phyloP scores from a whole-genome alignment of 106 monocot species.

The Dioscorea zingiberensis region DNA sequence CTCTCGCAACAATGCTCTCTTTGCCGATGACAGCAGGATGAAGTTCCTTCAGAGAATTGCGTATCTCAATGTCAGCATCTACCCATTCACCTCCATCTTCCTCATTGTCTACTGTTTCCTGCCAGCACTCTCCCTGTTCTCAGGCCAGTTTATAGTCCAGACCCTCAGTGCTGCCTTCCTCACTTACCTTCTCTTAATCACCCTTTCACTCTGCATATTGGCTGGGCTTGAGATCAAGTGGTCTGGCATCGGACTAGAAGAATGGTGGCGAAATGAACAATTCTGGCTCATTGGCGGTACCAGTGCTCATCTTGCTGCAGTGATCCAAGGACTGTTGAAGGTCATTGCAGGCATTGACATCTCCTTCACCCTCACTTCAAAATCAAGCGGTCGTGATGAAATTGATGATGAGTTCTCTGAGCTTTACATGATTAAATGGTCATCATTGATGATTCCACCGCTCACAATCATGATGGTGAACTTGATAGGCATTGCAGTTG shows the following conservation, averaged over 20 bases:
- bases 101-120: slow-evolving; percentile 7
- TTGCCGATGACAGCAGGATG: background rate
- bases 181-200: background rate
- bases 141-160: slow-evolving; percentile 3
- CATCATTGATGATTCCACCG: background rate
- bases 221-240: background rate
- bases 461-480: slow-evolving; percentile 6
- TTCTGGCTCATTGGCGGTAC: slow-evolving; percentile 4
- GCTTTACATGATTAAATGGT: slow-evolving; percentile 3
- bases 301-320: slow-evolving; percentile 2
- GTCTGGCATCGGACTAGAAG: background rate
- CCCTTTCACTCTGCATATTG: background rate
- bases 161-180: background rate
- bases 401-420: background rate
- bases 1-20: slow-evolving; percentile 5
- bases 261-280: slow-evolving; percentile 8
- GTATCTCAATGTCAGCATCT: slow-evolving; percentile 4
- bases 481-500: background rate
- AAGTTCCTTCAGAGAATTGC: background rate
- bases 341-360: slow-evolving; percentile 2
- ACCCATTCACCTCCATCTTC: slow-evolving; percentile 2
- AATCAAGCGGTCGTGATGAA: background rate
- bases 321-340: slow-evolving; percentile 1
- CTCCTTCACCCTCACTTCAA: slow-evolving; percentile 1
- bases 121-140: slow-evolving; percentile 4